Base-by-base conservation (phyloP, 2,329 filamentous ascomycete genomes). In the Aureobasidium sp. region DNA sequence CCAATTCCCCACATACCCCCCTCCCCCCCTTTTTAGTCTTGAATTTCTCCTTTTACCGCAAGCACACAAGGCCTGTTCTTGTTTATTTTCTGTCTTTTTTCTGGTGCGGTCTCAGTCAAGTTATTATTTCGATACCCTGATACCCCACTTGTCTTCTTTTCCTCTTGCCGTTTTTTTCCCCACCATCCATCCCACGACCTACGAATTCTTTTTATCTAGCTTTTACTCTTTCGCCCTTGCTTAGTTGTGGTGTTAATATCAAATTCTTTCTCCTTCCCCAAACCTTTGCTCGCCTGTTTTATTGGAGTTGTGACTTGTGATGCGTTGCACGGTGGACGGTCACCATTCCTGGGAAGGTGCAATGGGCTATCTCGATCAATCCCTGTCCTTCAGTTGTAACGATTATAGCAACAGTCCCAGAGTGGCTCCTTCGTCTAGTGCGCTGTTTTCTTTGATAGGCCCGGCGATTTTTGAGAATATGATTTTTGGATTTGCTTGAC, bases 81-180 rank as follows among this genome's bases (percentile, higher is more conserved):
- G 11, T 22, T 57, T 33, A 15, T 31, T 19, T 35, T 5, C 7
- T 31, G 44, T 4, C 31, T 29, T 42, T 27, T 45, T 42, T 27
- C 35, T 45, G 50, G 50, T 40, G 50, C 24, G 50, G 50, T 57
- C 40, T 57, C 53, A 45, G 40, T 57, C 39, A 45, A 56, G 39
- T 57, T 57, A 33, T 42, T 45, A 27, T 42, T 54, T 54, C 35
- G 50, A 54, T 57, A 57, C 53, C 40, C 53, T 57, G 53, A 57
- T 57, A 57, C 53, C 53, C 53, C 53, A 29, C 53, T 22, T 29
- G n/a, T 54, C 42, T 35, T 29, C 40, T 15, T 22, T 19, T 53
- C 17, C 4, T 24, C 4, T 33, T 45, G 19, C 29, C 44, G 39
- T 35, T 45, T 27, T 45, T 37, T 9, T n/a, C n/a, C n/a, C 35